Base-by-base conservation (phyloP, 805 yeast species). In the Myxozyma monticola region DNA sequence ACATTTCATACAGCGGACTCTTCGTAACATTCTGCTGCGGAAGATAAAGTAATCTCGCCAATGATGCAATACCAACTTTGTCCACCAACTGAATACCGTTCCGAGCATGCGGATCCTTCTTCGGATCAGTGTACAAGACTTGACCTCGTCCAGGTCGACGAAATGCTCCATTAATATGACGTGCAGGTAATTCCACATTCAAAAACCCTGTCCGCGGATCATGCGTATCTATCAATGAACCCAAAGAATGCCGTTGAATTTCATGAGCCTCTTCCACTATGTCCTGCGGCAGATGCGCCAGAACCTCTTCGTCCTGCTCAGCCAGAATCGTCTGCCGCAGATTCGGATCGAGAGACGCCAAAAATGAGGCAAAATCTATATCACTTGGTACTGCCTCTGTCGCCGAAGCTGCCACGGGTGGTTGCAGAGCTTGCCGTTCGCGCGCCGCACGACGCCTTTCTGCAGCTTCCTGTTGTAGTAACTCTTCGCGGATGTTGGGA, bases 41-140 rank as follows among this genome's bases (percentile, higher is more conserved):
- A 20, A 85, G 73, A 68, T 85, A 90, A 2, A 88, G 70, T 40
- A 87, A 72, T 52, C 88, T 76, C 47, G 87, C 65, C 31, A 90
- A 60, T 0, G 96, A 76, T 3, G 93, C 82, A 45, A 86, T 79
- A 9, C 96, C 96, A 4, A 79, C 68, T 42, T 80, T 76, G 61
- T 90, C 96, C 48, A 88, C 74, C 56, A 90, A 67, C 2, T 95
- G 86, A 73, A 65, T 77, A 76, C 63, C 69, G 42, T 69, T 79
- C 2, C 74, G 65, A 57, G 71, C 71, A 57, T 71, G 69, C 48
- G 68, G 68, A 26, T 65, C 62, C 57, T 67, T 60, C 56, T 57
- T 62, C 62, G 52, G 52, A 63, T 1, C 60, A 51, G 36, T 37
- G 46, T 12, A 56, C 44, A 33, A 58, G 42, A 34, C 34, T 31